These are phyloP conservation scores for Exophiala phaeomuriformis DNA, from an alignment of 2,329 filamentous ascomycete species.

Conservation along the genomic window DNA sequence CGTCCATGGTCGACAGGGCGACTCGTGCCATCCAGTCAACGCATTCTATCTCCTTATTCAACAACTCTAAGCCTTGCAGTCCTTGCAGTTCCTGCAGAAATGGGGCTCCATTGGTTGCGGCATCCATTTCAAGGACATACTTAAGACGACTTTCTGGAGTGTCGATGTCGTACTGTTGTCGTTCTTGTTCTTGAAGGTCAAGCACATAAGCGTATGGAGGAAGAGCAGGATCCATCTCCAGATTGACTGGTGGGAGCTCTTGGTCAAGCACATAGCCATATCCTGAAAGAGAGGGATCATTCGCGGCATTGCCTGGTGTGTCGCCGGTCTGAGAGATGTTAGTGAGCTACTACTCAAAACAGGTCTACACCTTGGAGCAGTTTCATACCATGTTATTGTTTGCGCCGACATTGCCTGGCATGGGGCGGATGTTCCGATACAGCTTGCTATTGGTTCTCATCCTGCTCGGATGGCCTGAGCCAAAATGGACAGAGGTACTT, in stretches of 20 bases:
- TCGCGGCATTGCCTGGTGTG: neutral
- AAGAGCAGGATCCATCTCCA: neutral
- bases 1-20: too few species aligned
- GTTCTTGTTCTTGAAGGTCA: too few species aligned
- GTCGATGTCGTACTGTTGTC: too few species aligned
- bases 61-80: too few species aligned
- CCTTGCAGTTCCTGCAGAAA: too few species aligned
- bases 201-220: too few species aligned
- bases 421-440: neutral
- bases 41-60: too few species aligned
- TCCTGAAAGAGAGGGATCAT: neutral
- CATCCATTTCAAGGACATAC: too few species aligned
- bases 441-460: neutral
- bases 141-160: too few species aligned
- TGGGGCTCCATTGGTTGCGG: too few species aligned
- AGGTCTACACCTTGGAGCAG: neutral
- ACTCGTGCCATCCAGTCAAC: too few species aligned
- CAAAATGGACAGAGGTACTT: too few species aligned
- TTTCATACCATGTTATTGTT: neutral
- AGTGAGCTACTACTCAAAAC: neutral
- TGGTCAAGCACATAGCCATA: neutral
- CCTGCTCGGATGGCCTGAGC: neutral
- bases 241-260: neutral
- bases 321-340: neutral
- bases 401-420: neutral